These are phyloP conservation scores for Botrytis sinoallii DNA, from an alignment of 2,329 filamentous ascomycete genomes.

Conservation along the genomic window DNA sequence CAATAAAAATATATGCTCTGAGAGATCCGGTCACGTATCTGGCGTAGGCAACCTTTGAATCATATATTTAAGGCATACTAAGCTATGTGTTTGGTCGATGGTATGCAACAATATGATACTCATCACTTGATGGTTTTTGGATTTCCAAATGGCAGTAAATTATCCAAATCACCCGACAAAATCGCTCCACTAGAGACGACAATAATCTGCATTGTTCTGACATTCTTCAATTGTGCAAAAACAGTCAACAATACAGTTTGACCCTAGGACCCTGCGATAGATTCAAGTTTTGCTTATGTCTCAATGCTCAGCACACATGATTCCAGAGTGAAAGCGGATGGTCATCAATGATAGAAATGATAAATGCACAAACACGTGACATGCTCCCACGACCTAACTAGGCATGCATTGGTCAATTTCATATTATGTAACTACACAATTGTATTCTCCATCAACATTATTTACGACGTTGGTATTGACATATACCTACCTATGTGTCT, in stretches of 20 bases:
- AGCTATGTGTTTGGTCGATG: not conserved
- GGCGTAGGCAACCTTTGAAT: too few species aligned
- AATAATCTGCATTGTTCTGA: not conserved
- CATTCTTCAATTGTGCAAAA: not conserved
- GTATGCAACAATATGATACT: not conserved
- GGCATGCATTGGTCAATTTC: not conserved
- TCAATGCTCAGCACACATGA: not conserved
- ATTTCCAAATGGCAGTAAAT: not conserved
- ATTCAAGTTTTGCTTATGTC: not conserved
- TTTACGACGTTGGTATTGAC: not conserved
- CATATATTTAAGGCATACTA: not conserved
- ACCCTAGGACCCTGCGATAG: not conserved
- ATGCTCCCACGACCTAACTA: not conserved
- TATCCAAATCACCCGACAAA: not conserved
- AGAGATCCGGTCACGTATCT: not conserved
- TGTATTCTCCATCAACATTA: not conserved
- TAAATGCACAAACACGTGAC: not conserved
- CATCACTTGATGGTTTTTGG: not conserved
- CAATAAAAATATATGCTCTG: not conserved
- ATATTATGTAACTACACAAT: not conserved
- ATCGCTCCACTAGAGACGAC: not conserved
- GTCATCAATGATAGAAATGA: not conserved
- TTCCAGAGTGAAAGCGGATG: not conserved
- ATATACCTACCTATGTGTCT: not conserved
- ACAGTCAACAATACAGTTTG: not conserved